Conservation (phyloP, 352 stramenopile genomes). For the Peronospora farinosa region DNA sequence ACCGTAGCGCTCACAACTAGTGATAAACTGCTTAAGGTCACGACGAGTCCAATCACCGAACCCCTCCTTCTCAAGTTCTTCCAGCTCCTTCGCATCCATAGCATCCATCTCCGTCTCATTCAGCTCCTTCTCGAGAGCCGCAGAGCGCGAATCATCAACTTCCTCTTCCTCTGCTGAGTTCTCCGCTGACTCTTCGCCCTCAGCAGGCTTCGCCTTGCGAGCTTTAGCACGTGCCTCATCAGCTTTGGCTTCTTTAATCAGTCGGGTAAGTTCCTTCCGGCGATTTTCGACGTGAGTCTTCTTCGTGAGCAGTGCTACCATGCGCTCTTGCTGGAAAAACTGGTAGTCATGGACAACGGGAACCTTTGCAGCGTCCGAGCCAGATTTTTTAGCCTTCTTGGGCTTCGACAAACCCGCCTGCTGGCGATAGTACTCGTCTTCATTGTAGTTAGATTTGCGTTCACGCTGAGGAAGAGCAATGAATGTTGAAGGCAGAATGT, state of each 20-base stretch:
- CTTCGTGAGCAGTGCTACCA: conserved; percentile 82
- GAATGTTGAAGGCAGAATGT: conserved; percentile 87
- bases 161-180: conserved; percentile 64
- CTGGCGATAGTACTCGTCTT: conserved; percentile 95
- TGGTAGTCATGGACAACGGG: conserved; percentile 93
- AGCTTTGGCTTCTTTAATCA: conserved; percentile 78
- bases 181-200: conserved; percentile 43
- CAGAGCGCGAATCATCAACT: conserved; percentile 45
- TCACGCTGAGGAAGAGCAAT: conserved; percentile 81
- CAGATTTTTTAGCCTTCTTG: conserved; percentile 85
- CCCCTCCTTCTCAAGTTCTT: conserved; percentile 78
- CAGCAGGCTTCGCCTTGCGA: conserved; percentile 65
- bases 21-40: conserved; percentile 87
- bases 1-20: conserved; percentile 91
- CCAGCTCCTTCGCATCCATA: conserved; percentile 59
- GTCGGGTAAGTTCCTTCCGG: conserved; percentile 70
- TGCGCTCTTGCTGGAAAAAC: conserved; percentile 89
- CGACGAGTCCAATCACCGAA: conserved; percentile 94
- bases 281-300: conserved; percentile 88
- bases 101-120: conserved; percentile 69
- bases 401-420: conserved; percentile 72
- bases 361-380: conserved; percentile 84
- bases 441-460: conserved; percentile 92
- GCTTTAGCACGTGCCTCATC: conserved; percentile 77
- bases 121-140: conserved; percentile 74